Base-by-base conservation (phyloP, 208 protist genomes). In the Crithidia mellificae region DNA sequence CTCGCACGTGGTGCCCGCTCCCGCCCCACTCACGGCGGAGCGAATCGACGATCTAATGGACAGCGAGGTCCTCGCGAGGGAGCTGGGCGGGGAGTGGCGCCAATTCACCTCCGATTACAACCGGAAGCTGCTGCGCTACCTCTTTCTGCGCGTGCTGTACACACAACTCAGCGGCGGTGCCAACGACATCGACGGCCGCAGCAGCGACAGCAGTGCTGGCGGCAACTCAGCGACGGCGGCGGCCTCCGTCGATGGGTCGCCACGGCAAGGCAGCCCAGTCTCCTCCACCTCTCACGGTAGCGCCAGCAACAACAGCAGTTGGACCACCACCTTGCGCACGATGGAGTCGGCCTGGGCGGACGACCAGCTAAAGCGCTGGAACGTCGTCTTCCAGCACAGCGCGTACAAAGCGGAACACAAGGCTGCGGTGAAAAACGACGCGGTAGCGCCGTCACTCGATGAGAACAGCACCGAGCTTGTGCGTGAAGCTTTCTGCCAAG, bases 81-180 rank as follows among this genome's bases (percentile, higher is more conserved):
- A 81, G 29, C 53, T 81, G 44, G 58, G 63, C 41, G 46, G 22
- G 3, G 30, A 61, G 19, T 77, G 72, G 63, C 71, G 52, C 49
- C 52, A 69, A 24, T 57, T 81, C 24, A 17, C 53, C 36, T 64
- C 62, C 22, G 30, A 66, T 6, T 76, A 76, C 50, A 76, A 76
- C 56, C 55, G 41, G 29, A 49, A 69, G 11, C 20, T 70, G 29
- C 32, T 76, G 38, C 70, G 70, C 41, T 76, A 76, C 53, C 30
- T 61, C 17, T 66, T 66, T n/a, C 49, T 76, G 49, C 68, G 68
- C 19, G 61, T 51, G 14, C 34, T 74, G n/a, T 63, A 69, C 38
- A 32, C 43, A 9, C 39, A 39, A 17, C 55, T 57, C 6, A 52
- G 15, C 38, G 17, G 56, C 19, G 49, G 44, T 11, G 30, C 49